Conservation (phyloP, 192 early-diverging fungal genomes). For the Umbelopsis sp. region DNA sequence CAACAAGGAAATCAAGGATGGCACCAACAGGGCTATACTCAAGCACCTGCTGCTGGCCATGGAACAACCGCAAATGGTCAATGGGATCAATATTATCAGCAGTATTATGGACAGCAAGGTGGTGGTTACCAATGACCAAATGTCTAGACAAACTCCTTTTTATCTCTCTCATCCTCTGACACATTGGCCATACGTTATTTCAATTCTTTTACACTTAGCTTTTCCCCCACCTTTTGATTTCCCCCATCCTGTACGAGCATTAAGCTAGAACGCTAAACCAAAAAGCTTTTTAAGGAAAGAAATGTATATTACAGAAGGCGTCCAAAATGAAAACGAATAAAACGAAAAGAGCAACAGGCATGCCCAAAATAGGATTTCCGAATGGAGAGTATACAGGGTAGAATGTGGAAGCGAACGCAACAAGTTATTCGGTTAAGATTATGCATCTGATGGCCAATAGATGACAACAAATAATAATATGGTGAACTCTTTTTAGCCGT, state of each 20-base stretch:
- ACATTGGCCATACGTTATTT: not conserved
- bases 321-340: constrained; percentile 1
- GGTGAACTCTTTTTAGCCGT: no score
- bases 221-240: not conserved
- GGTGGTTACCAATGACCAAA: not conserved
- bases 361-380: not conserved
- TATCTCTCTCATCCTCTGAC: not conserved
- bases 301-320: constrained; percentile 15
- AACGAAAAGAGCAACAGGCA: not conserved
- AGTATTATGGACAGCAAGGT: constrained; percentile 24
- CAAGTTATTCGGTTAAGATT: no score
- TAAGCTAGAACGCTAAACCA: constrained; percentile 3
- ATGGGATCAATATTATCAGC: constrained; percentile 47
- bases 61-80: constrained; percentile 35
- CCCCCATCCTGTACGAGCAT: not conserved
- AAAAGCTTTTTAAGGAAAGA: not conserved
- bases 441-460: no score
- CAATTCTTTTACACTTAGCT: not conserved
- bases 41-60: constrained; percentile 29
- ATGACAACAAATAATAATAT: no score
- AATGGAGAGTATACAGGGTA: not conserved
- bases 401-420: no score
- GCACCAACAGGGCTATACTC: constrained; percentile 8
- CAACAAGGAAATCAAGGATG: constrained; percentile 14
- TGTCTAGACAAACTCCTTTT: constrained; percentile 10